These are phyloP conservation scores for Peniophora sp. DNA, from an alignment of 1,284 basidiomycete genomes.

Conservation along the genomic window DNA sequence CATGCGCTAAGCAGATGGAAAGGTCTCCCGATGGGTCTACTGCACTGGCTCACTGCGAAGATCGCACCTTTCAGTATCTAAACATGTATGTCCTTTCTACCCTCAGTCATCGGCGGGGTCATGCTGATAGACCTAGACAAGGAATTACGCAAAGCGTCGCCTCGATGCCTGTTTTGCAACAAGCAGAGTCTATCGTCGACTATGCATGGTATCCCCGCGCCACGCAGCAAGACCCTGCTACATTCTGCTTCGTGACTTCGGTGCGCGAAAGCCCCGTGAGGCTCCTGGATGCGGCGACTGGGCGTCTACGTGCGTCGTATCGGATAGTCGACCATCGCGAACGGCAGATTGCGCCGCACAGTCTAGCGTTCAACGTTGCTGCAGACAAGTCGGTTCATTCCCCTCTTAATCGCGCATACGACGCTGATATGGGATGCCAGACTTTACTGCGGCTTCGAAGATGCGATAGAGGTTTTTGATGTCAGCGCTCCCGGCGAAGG, in stretches of 20 bases:
- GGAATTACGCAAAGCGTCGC: background rate
- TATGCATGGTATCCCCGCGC: conserved; percentile 80
- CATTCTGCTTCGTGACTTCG: conserved; percentile 77
- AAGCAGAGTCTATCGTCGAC: conserved; percentile 67
- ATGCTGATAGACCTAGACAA: background rate
- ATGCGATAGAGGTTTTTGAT: conserved; percentile 86
- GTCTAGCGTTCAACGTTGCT: conserved; percentile 67
- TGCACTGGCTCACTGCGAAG: conserved; percentile 54
- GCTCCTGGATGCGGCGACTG: conserved; percentile 70
- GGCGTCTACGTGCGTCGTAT: conserved; percentile 86
- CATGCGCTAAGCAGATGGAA: conserved; percentile 1
- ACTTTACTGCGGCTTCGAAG: conserved; percentile 85
- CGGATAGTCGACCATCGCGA: conserved; percentile 87
- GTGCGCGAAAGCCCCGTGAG: conserved; percentile 78
- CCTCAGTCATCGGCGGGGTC: background rate
- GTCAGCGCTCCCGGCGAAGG: conserved; percentile 67
- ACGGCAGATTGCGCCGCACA: conserved; percentile 78
- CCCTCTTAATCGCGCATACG: background rate
- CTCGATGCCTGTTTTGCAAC: conserved; percentile 25
- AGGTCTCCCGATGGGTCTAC: conserved; percentile 64
- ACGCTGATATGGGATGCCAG: conserved; percentile 28
- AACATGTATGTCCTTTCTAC: conserved; percentile 24
- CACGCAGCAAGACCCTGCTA: conserved; percentile 41
- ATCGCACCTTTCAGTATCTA: conserved; percentile 44
- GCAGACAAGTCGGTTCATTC: conserved; percentile 50